Evolutionary conservation across 805 yeast genomes (phyloP).

Genomic region (Saccharomycopsis sp.): DNA sequence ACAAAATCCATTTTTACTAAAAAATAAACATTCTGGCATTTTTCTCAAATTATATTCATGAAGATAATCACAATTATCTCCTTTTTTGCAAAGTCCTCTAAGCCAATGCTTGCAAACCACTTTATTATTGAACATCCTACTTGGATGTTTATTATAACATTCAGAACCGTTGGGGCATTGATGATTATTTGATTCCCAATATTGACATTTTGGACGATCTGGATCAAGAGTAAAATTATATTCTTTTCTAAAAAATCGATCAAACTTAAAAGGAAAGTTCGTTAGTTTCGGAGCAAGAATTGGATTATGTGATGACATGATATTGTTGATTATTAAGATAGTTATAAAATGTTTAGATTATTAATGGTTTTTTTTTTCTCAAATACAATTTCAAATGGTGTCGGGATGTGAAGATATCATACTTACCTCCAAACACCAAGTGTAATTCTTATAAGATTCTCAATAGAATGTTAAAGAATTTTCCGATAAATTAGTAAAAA

Average conservation of each 20-base stretch:
- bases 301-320: conserved; percentile 19
- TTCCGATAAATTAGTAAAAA: too few species aligned
- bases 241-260: conserved; percentile 71
- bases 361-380: not conserved
- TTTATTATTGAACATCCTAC: conserved; percentile 57
- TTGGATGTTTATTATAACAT: conserved; percentile 81
- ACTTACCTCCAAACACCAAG: not conserved
- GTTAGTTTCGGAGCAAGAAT: conserved; percentile 18
- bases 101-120: conserved; percentile 97
- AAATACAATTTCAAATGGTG: too few species aligned
- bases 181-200: conserved; percentile 46
- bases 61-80: conserved; percentile 89
- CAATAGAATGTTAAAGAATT: not conserved
- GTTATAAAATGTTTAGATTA: not conserved
- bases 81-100: conserved; percentile 92
- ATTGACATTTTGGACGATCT: conserved; percentile 80
- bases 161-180: conserved; percentile 78
- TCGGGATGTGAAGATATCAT: not conserved
- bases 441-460: not conserved
- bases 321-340: too few species aligned
- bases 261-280: conserved; percentile 52
- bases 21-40: conserved; percentile 95
- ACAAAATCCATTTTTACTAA: conserved; percentile 70
- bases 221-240: conserved; percentile 79
- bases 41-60: conserved; percentile 90